phyloP scores from a whole-genome alignment of 805 yeast genomes.

The Spathaspora boniae region DNA sequence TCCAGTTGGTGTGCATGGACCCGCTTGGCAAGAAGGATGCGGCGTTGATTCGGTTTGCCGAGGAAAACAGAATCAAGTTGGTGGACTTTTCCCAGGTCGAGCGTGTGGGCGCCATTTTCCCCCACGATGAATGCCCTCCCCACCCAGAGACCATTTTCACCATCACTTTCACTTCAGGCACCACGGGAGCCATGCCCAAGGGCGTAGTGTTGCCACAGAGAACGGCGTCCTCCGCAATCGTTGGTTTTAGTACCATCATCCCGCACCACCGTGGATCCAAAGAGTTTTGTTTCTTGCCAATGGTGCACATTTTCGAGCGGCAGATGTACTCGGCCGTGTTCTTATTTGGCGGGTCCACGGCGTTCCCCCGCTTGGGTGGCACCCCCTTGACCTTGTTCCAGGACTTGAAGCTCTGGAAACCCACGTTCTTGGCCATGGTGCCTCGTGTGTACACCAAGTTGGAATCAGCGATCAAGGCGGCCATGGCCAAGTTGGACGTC shows the following conservation, averaged over 20 bases:
- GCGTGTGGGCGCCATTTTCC: slow-evolving; percentile 29
- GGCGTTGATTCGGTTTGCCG: slow-evolving; percentile 19
- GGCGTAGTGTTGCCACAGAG: slow-evolving; percentile 60
- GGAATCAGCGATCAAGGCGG: slow-evolving; percentile 24
- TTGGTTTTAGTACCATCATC: slow-evolving; percentile 32
- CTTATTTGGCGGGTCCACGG: slow-evolving; percentile 47
- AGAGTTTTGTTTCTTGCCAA: slow-evolving; percentile 47
- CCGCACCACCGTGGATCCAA: slow-evolving; percentile 15
- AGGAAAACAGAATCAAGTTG: slow-evolving; percentile 13
- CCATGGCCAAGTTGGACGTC: slow-evolving; percentile 20
- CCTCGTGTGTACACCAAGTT: slow-evolving; percentile 37
- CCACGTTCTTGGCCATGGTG: slow-evolving; percentile 29
- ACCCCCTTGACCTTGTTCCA: slow-evolving; percentile 25
- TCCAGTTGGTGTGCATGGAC: slow-evolving; percentile 40
- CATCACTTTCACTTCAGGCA: slow-evolving; percentile 71
- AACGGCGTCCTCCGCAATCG: slow-evolving; percentile 46
- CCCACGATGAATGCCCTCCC: slow-evolving; percentile 40
- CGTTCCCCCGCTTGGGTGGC: slow-evolving; percentile 44
- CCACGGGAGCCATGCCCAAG: slow-evolving; percentile 66
- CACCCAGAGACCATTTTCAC: slow-evolving; percentile 49
- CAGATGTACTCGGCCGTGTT: slow-evolving; percentile 42
- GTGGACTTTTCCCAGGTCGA: slow-evolving; percentile 31
- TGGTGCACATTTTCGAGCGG: slow-evolving; percentile 60
- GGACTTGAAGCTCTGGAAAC: slow-evolving; percentile 26
- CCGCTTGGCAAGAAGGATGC: slow-evolving; percentile 31